These are phyloP conservation scores for Zygoascus bituminiphila DNA, from an alignment of 805 yeast genomes.

Conservation along the genomic window DNA sequence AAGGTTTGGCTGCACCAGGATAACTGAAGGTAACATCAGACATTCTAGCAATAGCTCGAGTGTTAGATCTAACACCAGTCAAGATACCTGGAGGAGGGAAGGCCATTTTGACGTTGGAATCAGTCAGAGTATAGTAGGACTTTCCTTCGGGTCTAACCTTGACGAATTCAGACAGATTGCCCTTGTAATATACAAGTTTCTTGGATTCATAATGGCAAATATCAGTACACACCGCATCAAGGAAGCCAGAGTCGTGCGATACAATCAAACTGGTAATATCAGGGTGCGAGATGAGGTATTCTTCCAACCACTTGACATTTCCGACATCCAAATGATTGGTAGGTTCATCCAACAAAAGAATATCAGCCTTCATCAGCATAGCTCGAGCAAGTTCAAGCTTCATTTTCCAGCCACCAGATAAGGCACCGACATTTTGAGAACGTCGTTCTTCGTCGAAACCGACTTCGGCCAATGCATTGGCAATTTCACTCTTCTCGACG, in stretches of 20 bases:
- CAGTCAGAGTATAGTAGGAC: conserved; percentile 89
- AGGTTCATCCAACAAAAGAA: conserved; percentile 91
- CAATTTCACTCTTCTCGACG: conserved; percentile 61
- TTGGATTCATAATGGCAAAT: conserved; percentile 94
- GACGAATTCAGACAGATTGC: conserved; percentile 89
- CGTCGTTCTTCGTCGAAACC: conserved; percentile 90
- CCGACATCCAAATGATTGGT: conserved; percentile 95
- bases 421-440: conserved; percentile 82
- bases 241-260: conserved; percentile 95
- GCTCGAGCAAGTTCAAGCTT: conserved; percentile 98
- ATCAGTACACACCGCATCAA: conserved; percentile 93
- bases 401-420: conserved; percentile 99
- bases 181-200: conserved; percentile 90
- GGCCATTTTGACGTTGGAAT: conserved; percentile 88
- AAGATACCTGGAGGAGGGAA: conserved; percentile 98
- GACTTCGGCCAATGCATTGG: conserved; percentile 69
- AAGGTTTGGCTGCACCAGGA: conserved; percentile 84
- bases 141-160: conserved; percentile 92
- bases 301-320: conserved; percentile 90
- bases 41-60: conserved; percentile 89
- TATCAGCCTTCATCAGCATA: conserved; percentile 95
- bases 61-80: conserved; percentile 93
- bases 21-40: conserved; percentile 76
- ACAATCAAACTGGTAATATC: conserved; percentile 92
- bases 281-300: conserved; percentile 71